Percentiles rank a stretch among this genome's conserved stretches.
Evolutionary conservation across 176 grass and related monocot genomes (phyloP).

Genomic region (bread wheat (Triticum aestivum)): IWGSC_CS_RefSeq_v2.1 NC_057813.1:223334985-223335484

Average conservation of each 20-base stretch:
- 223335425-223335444: conserved; percentile 8
- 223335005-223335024: too few relatives aligned
- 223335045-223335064: not conserved
- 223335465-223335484: not conserved
- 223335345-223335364: not conserved
- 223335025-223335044: not conserved
- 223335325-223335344: conserved; percentile 31
- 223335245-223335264: conserved; percentile 34
- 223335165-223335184: conserved; percentile 49
- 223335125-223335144: conserved; percentile 55
- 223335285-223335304: not conserved
- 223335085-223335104: not conserved
- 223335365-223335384: conserved; percentile 18
- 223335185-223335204: conserved; percentile 45
- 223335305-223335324: not conserved
- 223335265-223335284: conserved; percentile 65
- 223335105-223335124: not conserved
- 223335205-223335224: conserved; percentile 57
- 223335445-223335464: not conserved
- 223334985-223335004: too few relatives aligned
- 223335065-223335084: not conserved
- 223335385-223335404: conserved; percentile 19
- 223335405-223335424: conserved; percentile 29
- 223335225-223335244: conserved; percentile 1
- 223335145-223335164: conserved; percentile 32